Evolutionary conservation across 768 basidiomycete genomes (phyloP), one percentile per base, ranked within the genome.

Genomic region (Boletus bicolor): DNA sequence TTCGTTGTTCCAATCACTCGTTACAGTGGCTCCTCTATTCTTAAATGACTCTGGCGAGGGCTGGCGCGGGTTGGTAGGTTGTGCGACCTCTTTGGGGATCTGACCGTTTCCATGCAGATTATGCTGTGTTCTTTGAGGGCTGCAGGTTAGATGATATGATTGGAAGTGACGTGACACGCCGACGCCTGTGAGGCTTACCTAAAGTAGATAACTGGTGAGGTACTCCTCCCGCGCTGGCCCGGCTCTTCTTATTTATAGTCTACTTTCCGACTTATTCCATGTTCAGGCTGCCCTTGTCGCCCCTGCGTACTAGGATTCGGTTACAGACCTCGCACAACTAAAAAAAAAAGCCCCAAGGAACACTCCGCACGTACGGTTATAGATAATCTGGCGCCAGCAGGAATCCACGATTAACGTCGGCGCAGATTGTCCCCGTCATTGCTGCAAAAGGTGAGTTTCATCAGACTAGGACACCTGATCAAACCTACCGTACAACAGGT

Each of bases 171-270:
- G 26, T 28, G 26, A 28, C 26, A 4, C 26, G 26, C 26, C 26
- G 26, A 28, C 21, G 21, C 21, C 21, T 24, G 21, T 24, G 21
- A 24, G 26, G 26, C 32, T 49, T 61, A 58, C 60, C 30, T 56
- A 61, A 63, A 30, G 12, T 1, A 32, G 37, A 53, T 45, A 19
- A 63, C 62, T 41, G 62, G 38, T 51, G 53, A 15, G 62, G 62
- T 63, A 61, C 62, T 63, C 62, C n/a, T 24, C 7, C 4, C 5
- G 35, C 0, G 34, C 4, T 2, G 1, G 6, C 19, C 4, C 2
- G 1, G 6, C 19, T 37, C 45, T 24, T 24, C 21, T 24, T 24
- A 24, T 24, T 48, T 49, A 58, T 42, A 49, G 21, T 7, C 10
- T 5, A 30, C n/a, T 12, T 44, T 39, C 3, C 43, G 15, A 8